Evolutionary conservation across 2,329 filamentous ascomycete genomes (phyloP).

Genomic region (Scedosporium minutisporum): DNA sequence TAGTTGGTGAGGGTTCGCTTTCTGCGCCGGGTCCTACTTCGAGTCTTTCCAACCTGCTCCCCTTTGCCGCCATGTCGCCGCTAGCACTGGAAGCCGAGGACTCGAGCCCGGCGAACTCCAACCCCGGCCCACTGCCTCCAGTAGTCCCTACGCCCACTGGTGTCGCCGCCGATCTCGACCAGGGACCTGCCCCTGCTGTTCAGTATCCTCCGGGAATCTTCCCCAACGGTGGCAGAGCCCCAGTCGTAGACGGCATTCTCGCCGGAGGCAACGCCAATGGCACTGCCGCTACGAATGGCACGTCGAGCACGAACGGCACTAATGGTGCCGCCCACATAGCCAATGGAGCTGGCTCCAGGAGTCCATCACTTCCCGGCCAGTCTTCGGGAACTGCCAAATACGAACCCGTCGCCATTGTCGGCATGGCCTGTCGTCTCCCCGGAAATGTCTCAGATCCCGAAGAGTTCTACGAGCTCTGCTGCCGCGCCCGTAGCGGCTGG

Average conservation of each 20-base stretch:
- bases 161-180: neutral
- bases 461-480: constrained; percentile 32
- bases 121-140: neutral
- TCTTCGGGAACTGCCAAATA: neutral
- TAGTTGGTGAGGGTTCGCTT: neutral
- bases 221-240: neutral
- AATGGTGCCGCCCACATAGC: neutral
- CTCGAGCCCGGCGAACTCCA: neutral
- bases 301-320: neutral
- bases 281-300: neutral
- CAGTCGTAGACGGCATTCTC: neutral
- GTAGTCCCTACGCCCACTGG: neutral
- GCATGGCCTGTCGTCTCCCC: constrained; percentile 36
- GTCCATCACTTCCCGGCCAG: neutral
- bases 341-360: neutral
- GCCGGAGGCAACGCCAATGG: neutral
- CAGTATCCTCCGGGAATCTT: neutral
- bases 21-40: neutral
- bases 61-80: neutral
- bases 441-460: constrained; percentile 30
- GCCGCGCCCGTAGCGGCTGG: constrained; percentile 19
- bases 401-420: constrained; percentile 33
- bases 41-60: neutral
- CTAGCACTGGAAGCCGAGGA: neutral
- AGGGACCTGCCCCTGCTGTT: neutral